These are phyloP conservation scores for Sclerotinia spermophila DNA, from an alignment of 2,329 filamentous ascomycete genomes.

Conservation along the genomic window DNA sequence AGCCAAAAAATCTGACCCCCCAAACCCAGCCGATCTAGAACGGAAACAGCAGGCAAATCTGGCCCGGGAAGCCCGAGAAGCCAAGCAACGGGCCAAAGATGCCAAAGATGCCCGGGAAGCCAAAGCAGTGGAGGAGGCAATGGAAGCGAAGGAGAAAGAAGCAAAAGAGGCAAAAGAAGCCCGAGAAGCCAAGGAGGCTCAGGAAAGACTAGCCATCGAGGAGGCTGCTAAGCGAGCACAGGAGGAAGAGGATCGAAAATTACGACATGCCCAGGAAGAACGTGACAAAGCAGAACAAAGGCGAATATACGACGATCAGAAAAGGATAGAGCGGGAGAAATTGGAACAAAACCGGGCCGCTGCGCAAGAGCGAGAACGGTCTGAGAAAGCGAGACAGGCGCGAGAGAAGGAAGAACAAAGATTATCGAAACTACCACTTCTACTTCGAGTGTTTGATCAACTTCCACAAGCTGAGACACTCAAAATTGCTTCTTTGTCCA, in stretches of 20 bases:
- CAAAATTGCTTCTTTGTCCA: slow-evolving; percentile 46
- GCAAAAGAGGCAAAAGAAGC: slow-evolving; percentile 25
- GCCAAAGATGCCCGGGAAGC: slow-evolving; percentile 36
- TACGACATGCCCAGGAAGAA: slow-evolving; percentile 32
- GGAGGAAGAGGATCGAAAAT: slow-evolving; percentile 33
- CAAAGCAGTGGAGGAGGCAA: slow-evolving; percentile 33
- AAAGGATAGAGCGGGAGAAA: slow-evolving; percentile 39
- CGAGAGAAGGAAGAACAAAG: slow-evolving; percentile 54
- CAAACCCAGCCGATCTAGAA: slow-evolving; percentile 24
- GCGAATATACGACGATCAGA: slow-evolving; percentile 37
- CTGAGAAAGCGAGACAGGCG: slow-evolving; percentile 46
- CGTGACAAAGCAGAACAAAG: slow-evolving; percentile 38
- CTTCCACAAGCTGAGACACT: slow-evolving; percentile 50
- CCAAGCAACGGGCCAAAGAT: slow-evolving; percentile 21
- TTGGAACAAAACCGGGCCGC: slow-evolving; percentile 36
- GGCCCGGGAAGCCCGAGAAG: slow-evolving; percentile 36
- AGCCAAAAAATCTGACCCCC: slow-evolving; percentile 34
- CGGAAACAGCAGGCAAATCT: slow-evolving; percentile 26
- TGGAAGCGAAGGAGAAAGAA: slow-evolving; percentile 29
- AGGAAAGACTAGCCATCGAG: slow-evolving; percentile 33
- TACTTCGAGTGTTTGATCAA: slow-evolving; percentile 58
- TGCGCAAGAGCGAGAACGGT: slow-evolving; percentile 44
- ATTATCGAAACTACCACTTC: slow-evolving; percentile 54
- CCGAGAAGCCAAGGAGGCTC: slow-evolving; percentile 27
- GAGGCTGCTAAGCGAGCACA: slow-evolving; percentile 35